Base-by-base conservation (phyloP, 1,139 yeast species). In the Torulaspora pretoriensis region DNA sequence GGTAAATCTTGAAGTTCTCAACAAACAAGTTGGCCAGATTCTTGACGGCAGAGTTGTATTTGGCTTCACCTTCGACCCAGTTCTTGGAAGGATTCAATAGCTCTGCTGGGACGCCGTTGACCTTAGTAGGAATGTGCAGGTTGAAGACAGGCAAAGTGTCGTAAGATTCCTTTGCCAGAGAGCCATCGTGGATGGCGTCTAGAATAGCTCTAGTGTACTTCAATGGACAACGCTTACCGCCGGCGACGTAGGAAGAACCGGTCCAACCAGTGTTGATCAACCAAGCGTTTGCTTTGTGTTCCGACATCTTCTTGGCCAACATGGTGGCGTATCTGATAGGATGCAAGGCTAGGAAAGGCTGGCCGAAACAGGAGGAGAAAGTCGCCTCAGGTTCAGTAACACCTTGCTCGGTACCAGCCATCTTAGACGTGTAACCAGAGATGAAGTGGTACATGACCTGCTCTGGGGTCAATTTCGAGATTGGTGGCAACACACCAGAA, bases 381-480 rank as follows among this genome's bases (percentile, higher is more conserved):
- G 97, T 88, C 48, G 97, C 96, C 70, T 87, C 90, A 50, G 98
- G 97, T 74, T 92, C 97, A 55, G 97, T 90, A 57, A 92, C 88
- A 72, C 98, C 98, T 69, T 88, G 95, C 73, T 92, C 98, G 48
- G 98, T 92, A 70, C 98, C 98, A 54, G 98, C 97, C 95, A 92
- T 92, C 81, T 92, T 92, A 50, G 97, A 90, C 53, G 98, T 92
- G 80, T 92, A 92, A 67, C 98, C 98, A 53, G 96, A 85, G 61
- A 92, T 92, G 73, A 92, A 92, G 74, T 92, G 97, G 78, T 92
- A 92, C 97, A 92, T 92, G 56, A 92, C 97, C 73, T 92, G 97
- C 58, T 92, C 88, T 65, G 88, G 88, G 48, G 95, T 78, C 69
- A 92, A 80, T 72, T 83, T 88, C 54, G 97, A 89, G 51, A 92